These are phyloP conservation scores for Thalassiosira livingstoniorum DNA, from an alignment of 352 stramenopile species.

Conservation along the genomic window DNA sequence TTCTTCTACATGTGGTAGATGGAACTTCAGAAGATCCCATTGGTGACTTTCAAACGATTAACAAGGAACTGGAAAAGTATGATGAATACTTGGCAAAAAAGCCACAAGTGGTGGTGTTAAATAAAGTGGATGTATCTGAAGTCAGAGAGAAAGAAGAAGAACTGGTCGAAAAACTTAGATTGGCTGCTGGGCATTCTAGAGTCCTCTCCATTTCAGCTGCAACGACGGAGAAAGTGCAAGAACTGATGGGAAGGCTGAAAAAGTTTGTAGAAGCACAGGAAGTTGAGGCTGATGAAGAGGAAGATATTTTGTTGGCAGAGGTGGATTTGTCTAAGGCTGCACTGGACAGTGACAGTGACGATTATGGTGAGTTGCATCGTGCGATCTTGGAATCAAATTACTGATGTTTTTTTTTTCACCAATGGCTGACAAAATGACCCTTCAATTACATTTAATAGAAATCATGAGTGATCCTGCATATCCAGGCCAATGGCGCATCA, in stretches of 20 bases:
- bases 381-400: no score
- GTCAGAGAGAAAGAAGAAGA: constrained; percentile 80
- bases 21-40: constrained; percentile 86
- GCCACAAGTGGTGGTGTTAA: constrained; percentile 89
- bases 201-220: constrained; percentile 84
- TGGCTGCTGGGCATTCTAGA: constrained; percentile 73
- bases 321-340: constrained; percentile 78
- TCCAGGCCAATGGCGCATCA: constrained; percentile 88
- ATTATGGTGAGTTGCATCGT: constrained; percentile 72
- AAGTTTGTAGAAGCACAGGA: constrained; percentile 81
- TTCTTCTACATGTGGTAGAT: constrained; percentile 91
- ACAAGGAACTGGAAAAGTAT: constrained; percentile 87
- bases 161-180: constrained; percentile 65
- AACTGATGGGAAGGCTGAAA: constrained; percentile 86
- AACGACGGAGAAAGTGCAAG: constrained; percentile 79
- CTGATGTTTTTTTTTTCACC: no score
- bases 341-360: constrained; percentile 82
- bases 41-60: constrained; percentile 88
- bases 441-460: constrained; percentile 55
- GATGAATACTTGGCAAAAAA: constrained; percentile 86
- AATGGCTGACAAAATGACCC: neutral
- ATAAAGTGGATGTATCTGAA: constrained; percentile 88
- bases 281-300: constrained; percentile 50
- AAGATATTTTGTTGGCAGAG: constrained; percentile 74
- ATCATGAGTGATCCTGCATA: constrained; percentile 85